Evolutionary conservation across 257 asterid genomes (phyloP).

Genomic region (Lycium barbarum): DNA sequence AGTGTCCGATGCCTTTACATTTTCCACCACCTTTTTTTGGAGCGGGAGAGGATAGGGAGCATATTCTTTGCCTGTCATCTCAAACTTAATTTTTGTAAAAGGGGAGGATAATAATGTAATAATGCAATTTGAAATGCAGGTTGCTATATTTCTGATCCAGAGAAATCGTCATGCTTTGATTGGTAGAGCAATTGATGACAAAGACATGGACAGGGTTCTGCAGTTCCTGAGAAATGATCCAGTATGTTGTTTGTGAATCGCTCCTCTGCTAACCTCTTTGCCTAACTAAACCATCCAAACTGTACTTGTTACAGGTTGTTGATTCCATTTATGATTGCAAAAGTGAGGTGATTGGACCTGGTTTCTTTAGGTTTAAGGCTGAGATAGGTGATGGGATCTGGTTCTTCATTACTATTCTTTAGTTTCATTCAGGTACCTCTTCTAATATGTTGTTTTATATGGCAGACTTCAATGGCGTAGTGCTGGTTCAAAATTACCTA

Average conservation of each 20-base stretch:
- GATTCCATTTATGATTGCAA: slow-evolving; percentile 97
- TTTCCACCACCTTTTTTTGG: neutral
- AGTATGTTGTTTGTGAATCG: slow-evolving; percentile 48
- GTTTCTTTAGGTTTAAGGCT: slow-evolving; percentile 96
- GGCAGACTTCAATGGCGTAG: slow-evolving; percentile 94
- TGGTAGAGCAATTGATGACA: slow-evolving; percentile 94
- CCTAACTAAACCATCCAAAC: slow-evolving; percentile 31
- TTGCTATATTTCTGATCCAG: slow-evolving; percentile 94
- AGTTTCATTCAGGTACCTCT: neutral
- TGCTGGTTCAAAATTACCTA: slow-evolving; percentile 89
- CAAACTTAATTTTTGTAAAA: neutral
- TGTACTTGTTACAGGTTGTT: slow-evolving; percentile 69
- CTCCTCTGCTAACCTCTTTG: slow-evolving; percentile 25
- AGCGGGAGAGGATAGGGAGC: neutral
- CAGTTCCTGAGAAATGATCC: slow-evolving; percentile 87
- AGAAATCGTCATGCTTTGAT: slow-evolving; percentile 98
- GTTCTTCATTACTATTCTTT: slow-evolving; percentile 17
- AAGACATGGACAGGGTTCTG: slow-evolving; percentile 94
- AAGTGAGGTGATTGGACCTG: slow-evolving; percentile 99
- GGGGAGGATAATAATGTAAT: neutral
- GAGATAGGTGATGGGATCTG: slow-evolving; percentile 75
- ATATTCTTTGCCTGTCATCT: neutral
- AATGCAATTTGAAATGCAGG: slow-evolving; percentile 57
- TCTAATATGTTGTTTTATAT: slow-evolving; percentile 33
- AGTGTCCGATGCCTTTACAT: neutral